Conservation (phyloP, 2,329 filamentous ascomycete genomes). For the Aspergillus sclerotialis region DNA sequence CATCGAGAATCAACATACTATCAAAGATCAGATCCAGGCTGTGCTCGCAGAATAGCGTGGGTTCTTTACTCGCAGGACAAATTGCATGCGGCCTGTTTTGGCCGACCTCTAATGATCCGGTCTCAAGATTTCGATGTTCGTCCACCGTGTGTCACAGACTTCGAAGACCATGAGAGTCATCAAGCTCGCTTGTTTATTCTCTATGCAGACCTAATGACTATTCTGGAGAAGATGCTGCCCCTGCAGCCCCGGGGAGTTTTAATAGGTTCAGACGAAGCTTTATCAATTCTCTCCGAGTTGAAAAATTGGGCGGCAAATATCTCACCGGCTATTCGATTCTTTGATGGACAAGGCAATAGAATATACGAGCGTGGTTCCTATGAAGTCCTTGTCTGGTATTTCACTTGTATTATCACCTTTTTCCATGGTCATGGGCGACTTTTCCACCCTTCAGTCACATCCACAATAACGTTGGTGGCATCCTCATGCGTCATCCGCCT, state of each 20-base stretch:
- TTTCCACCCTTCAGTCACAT: background rate
- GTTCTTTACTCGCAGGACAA: conserved; percentile 4
- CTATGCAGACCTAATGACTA: too few species aligned
- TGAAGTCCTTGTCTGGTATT: background rate
- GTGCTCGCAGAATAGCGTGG: conserved; percentile 10
- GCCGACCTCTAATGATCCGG: background rate
- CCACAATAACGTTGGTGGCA: conserved; percentile 2
- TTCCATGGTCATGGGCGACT: background rate
- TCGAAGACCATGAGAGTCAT: too few species aligned
- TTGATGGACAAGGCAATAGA: background rate
- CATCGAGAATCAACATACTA: conserved; percentile 14
- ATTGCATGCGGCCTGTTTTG: background rate
- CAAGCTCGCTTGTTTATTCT: too few species aligned
- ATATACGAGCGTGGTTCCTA: background rate
- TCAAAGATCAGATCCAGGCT: conserved; percentile 1
- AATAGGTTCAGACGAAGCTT: too few species aligned
- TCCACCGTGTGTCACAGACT: background rate
- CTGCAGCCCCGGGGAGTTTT: too few species aligned
- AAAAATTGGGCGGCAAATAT: background rate
- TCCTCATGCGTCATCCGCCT: conserved; percentile 9
- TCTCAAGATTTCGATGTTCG: background rate
- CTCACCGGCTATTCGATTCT: background rate
- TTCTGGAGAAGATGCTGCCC: too few species aligned
- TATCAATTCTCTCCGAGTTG: background rate
- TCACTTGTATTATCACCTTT: background rate